Evolutionary conservation across 495 filamentous ascomycete species (phyloP), one percentile per base, ranked within the genome.

Genomic region (Podospora australis): DNA sequence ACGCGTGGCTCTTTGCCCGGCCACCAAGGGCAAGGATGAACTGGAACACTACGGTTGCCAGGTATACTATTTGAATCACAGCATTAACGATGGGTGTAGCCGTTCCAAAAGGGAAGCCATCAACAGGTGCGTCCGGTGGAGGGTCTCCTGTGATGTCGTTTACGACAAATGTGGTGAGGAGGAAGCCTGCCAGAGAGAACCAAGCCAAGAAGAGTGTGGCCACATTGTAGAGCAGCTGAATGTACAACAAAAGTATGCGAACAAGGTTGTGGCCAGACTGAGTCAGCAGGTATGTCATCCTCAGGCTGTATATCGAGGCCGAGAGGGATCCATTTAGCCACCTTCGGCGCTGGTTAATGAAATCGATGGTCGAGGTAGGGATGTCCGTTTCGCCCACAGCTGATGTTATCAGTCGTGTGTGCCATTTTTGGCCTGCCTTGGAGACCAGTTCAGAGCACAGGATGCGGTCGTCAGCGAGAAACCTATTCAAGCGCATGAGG

Each of bases 401-500:
- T 22, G 92, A 84, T 70, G 96, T 96, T 70, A 98, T 91, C 62
- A 96, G 97, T 30, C 89, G 90, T 63, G 96, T 66, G 76, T 98
- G 92, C 92, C 92, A 98, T 68, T 96, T 98, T 39, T 89, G 92
- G 52, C 92, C 92, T 19, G 92, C 90, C 70, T 97, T 98, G 56
- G 92, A 91, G 51, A 97, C 92, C 67, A 98, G 73, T 63, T 98
- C 92, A 78, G 97, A 98, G 74, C 92, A 98, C 26, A 98, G 79
- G 72, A 98, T 98, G 77, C 92, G 90, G 83, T 98, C 92, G 72
- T 98, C 92, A 69, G 92, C 92, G 77, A 98, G 90, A 78, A 97
- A 98, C 92, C 97, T 97, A 80, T 98, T 98, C 80, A 97, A 97
- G 77, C 97, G 96, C 84, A 98, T 96, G 56, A 98, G 96, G 67